Evolutionary conservation across 2,329 filamentous ascomycete species (phyloP).

Genomic region (Corinectria fuckeliana): DNA sequence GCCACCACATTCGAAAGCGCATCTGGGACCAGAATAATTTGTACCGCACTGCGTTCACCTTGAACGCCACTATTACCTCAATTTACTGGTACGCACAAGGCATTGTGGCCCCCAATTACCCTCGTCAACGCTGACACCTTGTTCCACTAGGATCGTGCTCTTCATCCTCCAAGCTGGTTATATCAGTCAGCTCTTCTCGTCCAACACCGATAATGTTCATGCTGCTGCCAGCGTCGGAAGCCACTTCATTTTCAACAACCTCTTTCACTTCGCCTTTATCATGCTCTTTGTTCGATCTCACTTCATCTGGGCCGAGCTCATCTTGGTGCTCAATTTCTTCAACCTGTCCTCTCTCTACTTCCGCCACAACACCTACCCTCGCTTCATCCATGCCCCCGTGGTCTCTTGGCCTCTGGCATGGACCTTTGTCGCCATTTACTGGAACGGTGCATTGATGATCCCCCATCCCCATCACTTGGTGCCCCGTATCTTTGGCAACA

Average conservation of each 20-base stretch:
- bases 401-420: conserved; percentile 81
- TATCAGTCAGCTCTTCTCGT: conserved; percentile 76
- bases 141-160: conserved; percentile 65
- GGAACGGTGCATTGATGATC: conserved; percentile 87
- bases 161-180: conserved; percentile 80
- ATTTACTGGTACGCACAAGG: conserved; percentile 73
- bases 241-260: conserved; percentile 87
- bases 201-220: conserved; percentile 66
- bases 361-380: conserved; percentile 73
- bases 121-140: conserved; percentile 6
- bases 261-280: conserved; percentile 82
- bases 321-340: conserved; percentile 81
- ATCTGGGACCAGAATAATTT: conserved; percentile 78
- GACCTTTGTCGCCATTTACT: conserved; percentile 87
- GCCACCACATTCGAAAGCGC: conserved; percentile 61
- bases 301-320: conserved; percentile 77
- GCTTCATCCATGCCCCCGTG: conserved; percentile 77
- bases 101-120: background rate
- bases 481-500: conserved; percentile 82
- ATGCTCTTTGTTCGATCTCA: conserved; percentile 80
- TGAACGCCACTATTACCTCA: conserved; percentile 68
- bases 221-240: conserved; percentile 78
- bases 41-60: conserved; percentile 74
- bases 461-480: conserved; percentile 68
- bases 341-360: conserved; percentile 83